phyloP scores from a whole-genome alignment of 2,329 filamentous ascomycete genomes.

The Chaetomiaceae sp. region DNA sequence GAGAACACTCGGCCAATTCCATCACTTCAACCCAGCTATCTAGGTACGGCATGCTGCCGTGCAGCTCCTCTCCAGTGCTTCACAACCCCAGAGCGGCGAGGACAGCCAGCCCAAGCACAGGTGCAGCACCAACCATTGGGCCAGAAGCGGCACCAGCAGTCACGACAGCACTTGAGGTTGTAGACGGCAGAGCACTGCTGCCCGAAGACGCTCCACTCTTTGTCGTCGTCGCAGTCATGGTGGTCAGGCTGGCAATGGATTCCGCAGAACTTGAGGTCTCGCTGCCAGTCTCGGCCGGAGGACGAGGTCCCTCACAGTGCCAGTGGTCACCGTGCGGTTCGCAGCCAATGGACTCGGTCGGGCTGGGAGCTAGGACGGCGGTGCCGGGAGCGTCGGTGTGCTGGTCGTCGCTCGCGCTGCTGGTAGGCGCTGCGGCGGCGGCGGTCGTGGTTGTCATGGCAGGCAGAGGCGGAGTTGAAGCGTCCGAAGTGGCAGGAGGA shows the following conservation, averaged over 20 bases:
- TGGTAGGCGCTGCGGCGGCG: too few species aligned
- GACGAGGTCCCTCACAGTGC: too few species aligned
- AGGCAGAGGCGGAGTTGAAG: too few species aligned
- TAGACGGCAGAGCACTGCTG: too few species aligned
- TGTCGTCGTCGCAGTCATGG: background rate
- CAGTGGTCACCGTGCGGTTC: constrained; percentile 7
- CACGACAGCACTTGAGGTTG: background rate
- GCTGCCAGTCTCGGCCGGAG: background rate
- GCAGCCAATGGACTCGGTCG: too few species aligned
- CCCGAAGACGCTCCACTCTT: background rate
- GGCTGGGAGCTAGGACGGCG: background rate
- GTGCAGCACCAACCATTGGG: background rate
- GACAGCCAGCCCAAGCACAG: background rate
- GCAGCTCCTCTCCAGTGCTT: background rate
- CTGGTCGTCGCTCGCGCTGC: too few species aligned
- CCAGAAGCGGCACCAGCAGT: background rate
- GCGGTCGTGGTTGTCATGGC: constrained; percentile 1
- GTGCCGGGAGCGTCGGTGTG: background rate
- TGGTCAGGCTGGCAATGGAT: too few species aligned
- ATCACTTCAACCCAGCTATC: background rate
- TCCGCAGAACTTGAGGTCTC: too few species aligned
- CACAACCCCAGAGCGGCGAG: background rate
- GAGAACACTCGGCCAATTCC: too few species aligned
- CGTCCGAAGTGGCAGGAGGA: too few species aligned
- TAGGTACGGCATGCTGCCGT: background rate